phyloP scores from a whole-genome alignment of 768 basidiomycete species.

The Mycena rebaudengoi region DNA sequence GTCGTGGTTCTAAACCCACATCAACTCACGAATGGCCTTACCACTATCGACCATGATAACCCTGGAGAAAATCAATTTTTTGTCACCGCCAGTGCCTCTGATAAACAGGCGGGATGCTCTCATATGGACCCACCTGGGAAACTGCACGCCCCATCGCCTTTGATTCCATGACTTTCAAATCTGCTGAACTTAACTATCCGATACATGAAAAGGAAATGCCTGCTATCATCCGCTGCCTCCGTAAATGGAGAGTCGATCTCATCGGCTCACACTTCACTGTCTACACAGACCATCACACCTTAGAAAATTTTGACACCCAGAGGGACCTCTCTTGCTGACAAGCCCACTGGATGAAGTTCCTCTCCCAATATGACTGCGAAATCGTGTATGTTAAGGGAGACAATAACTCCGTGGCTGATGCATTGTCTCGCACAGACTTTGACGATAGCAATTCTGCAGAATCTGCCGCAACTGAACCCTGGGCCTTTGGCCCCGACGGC shows the following conservation, averaged over 20 bases:
- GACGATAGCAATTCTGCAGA: too few species aligned
- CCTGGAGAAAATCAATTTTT: slow-evolving; percentile 40
- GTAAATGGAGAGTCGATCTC: slow-evolving; percentile 29
- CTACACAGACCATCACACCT: slow-evolving; percentile 43
- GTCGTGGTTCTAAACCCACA: too few species aligned
- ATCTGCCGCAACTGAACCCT: too few species aligned
- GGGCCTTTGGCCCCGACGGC: too few species aligned
- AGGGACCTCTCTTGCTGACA: slow-evolving; percentile 34
- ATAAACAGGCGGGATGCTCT: slow-evolving; percentile 36
- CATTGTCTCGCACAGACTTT: too few species aligned
- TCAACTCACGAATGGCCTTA: too few species aligned
- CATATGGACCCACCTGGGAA: slow-evolving; percentile 34
- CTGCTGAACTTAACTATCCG: slow-evolving; percentile 40
- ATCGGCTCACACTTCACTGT: slow-evolving; percentile 27
- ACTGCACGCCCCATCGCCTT: slow-evolving; percentile 39
- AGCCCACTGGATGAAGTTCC: slow-evolving; percentile 37
- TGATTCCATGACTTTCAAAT: slow-evolving; percentile 32
- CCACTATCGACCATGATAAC: slow-evolving; percentile 40
- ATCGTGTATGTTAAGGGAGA: too few species aligned
- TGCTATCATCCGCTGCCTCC: slow-evolving; percentile 36
- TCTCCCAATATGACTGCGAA: too few species aligned
- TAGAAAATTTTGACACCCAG: slow-evolving; percentile 39
- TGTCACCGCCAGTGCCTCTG: slow-evolving; percentile 38
- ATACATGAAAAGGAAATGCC: slow-evolving; percentile 24
- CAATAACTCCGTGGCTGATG: too few species aligned